A percentile compares a stretch with the other conserved stretches of the same genome.
These are phyloP conservation scores for Beauveria asiatica DNA, from an alignment of 2,329 filamentous ascomycete species.

Conservation along the genomic window DNA sequence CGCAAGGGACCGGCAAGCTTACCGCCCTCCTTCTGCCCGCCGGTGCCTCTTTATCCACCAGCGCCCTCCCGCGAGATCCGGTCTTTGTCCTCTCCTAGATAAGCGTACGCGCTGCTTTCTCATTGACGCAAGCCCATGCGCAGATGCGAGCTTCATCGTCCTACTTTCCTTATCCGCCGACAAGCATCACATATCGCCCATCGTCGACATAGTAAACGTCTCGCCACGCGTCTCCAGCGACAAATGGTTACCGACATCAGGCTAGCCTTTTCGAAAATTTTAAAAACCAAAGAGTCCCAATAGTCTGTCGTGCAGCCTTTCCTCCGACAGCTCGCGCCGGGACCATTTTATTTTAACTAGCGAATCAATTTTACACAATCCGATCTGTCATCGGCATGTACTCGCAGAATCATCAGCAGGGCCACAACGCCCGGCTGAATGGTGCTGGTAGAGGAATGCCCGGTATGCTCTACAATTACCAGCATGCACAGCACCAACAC, in stretches of 20 bases:
- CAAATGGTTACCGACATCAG: slow-evolving; percentile 19
- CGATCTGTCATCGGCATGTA: slow-evolving; percentile 50
- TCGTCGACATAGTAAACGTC: slow-evolving; percentile 8
- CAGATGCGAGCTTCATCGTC: slow-evolving; percentile 28
- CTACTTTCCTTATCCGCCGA: slow-evolving; percentile 24
- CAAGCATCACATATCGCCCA: slow-evolving; percentile 18
- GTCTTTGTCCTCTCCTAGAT: slow-evolving; percentile 23
- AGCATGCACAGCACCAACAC: slow-evolving; percentile 52
- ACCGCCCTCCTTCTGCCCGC: slow-evolving; percentile 2
- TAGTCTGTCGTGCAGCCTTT: slow-evolving; percentile 16
- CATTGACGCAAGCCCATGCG: slow-evolving; percentile 27
- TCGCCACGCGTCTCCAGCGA: slow-evolving; percentile 10
- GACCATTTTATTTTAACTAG: background rate
- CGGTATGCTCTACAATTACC: slow-evolving; percentile 61
- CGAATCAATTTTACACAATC: background rate
- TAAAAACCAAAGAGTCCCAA: slow-evolving; percentile 3
- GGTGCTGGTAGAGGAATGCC: slow-evolving; percentile 47
- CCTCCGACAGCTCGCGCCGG: slow-evolving; percentile 17
- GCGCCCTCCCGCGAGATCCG: background rate
- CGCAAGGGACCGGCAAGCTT: slow-evolving; percentile 1
- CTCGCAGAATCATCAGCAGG: slow-evolving; percentile 62
- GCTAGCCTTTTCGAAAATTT: slow-evolving; percentile 12
- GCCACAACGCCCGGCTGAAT: slow-evolving; percentile 69
- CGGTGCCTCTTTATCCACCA: background rate
- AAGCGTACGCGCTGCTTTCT: slow-evolving; percentile 16